phyloP scores from a whole-genome alignment of 2,329 filamentous ascomycete genomes.

The Cladosporium sp. region DNA sequence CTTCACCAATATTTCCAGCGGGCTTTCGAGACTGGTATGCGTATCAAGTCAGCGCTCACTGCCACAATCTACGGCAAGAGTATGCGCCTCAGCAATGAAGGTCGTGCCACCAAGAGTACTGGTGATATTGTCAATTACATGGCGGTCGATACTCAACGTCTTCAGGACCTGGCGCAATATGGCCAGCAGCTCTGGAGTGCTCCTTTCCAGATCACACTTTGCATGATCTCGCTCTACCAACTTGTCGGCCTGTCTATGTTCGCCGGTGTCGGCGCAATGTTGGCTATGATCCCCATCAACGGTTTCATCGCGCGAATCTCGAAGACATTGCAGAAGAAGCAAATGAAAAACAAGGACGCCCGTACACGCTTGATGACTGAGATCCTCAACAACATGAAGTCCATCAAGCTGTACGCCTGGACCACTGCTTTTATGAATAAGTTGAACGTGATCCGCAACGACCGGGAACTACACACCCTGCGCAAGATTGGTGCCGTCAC shows the following conservation, averaged over 20 bases:
- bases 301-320: constrained; percentile 86
- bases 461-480: constrained; percentile 89
- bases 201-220: constrained; percentile 91
- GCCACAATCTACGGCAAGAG: constrained; percentile 92
- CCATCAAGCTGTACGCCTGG: constrained; percentile 97
- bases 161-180: constrained; percentile 93
- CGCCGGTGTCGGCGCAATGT: constrained; percentile 89
- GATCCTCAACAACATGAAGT: constrained; percentile 99
- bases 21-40: constrained; percentile 93
- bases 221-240: constrained; percentile 93
- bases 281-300: constrained; percentile 95
- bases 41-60: constrained; percentile 84
- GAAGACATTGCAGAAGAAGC: constrained; percentile 88
- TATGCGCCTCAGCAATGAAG: constrained; percentile 86
- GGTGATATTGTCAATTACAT: constrained; percentile 99
- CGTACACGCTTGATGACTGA: constrained; percentile 92
- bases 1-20: constrained; percentile 98
- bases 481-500: constrained; percentile 94
- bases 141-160: constrained; percentile 93
- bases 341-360: constrained; percentile 99
- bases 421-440: constrained; percentile 96
- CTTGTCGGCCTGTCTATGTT: constrained; percentile 95
- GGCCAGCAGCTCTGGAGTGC: constrained; percentile 95
- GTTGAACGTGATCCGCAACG: constrained; percentile 91
- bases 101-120: constrained; percentile 79